These are phyloP conservation scores for Oemleria cerasiformis DNA, from an alignment of 306 rosid genomes.

Conservation along the genomic window DNA sequence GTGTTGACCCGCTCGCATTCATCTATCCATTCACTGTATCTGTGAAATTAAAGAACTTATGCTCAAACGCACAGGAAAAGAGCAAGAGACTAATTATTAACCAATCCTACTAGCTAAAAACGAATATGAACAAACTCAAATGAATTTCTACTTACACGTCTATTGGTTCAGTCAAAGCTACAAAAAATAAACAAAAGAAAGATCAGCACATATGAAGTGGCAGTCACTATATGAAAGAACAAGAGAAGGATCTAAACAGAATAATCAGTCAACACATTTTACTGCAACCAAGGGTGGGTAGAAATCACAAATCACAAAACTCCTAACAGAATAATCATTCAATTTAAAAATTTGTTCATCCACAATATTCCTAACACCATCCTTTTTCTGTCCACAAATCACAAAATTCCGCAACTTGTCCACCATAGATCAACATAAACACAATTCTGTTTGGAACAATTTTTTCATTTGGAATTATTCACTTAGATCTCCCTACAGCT, in stretches of 20 bases:
- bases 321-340: too few species aligned
- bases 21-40: constrained; percentile 96
- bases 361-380: neutral
- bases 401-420: neutral
- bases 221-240: neutral
- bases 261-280: neutral
- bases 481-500: neutral
- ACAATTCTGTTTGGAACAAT: neutral
- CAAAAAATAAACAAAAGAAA: constrained; percentile 18
- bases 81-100: neutral
- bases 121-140: neutral
- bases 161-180: constrained; percentile 83
- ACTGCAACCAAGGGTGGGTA: neutral
- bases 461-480: neutral
- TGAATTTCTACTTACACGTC: constrained; percentile 59
- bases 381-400: neutral
- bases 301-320: too few species aligned
- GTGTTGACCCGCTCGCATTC: constrained; percentile 88
- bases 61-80: neutral
- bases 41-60: constrained; percentile 27
- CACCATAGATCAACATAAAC: neutral
- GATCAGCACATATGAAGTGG: constrained; percentile 1
- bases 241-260: neutral
- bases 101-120: neutral
- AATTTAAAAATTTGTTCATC: too few species aligned